Percentiles rank a stretch among this genome's conserved stretches.
Conservation (phyloP, 306 rosid species). For the Amphicarpaea edgeworthii region DNA sequence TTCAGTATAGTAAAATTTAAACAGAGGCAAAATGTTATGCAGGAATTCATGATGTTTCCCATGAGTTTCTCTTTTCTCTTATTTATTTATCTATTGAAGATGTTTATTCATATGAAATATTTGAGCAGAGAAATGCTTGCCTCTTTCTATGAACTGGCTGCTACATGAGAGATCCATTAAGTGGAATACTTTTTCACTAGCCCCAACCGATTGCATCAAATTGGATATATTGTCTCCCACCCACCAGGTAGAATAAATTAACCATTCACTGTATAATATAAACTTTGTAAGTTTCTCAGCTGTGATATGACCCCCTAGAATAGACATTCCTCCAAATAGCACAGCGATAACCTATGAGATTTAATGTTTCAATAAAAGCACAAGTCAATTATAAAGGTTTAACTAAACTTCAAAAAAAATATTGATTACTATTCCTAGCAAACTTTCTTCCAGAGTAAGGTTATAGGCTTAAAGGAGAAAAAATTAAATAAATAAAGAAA, state of each 20-base stretch:
- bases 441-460: slow-evolving; percentile 8
- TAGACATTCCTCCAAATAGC: slow-evolving; percentile 89
- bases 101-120: slow-evolving; percentile 34
- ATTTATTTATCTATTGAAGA: slow-evolving; percentile 18
- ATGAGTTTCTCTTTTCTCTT: slow-evolving; percentile 7
- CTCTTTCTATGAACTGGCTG: slow-evolving; percentile 74
- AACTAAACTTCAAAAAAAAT: slow-evolving; percentile 28
- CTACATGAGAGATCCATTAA: slow-evolving; percentile 93
- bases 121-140: slow-evolving; percentile 60
- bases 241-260: slow-evolving; percentile 98
- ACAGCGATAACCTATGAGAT: slow-evolving; percentile 79
- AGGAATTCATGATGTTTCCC: slow-evolving; percentile 34
- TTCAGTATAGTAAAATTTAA: slow-evolving; percentile 38
- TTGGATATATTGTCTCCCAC: slow-evolving; percentile 93
- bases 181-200: slow-evolving; percentile 95
- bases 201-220: slow-evolving; percentile 98
- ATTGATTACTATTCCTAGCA: slow-evolving; percentile 19
- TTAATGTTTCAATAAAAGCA: slow-evolving; percentile 41
- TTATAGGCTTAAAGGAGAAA: slow-evolving; percentile 25
- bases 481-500: not conserved
- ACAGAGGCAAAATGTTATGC: not conserved
- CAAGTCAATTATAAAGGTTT: slow-evolving; percentile 47
- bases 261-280: slow-evolving; percentile 92
- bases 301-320: slow-evolving; percentile 85
- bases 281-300: slow-evolving; percentile 96